Conservation (phyloP, 1,139 yeast species). For the Saccharomyces pastorianus region DNA sequence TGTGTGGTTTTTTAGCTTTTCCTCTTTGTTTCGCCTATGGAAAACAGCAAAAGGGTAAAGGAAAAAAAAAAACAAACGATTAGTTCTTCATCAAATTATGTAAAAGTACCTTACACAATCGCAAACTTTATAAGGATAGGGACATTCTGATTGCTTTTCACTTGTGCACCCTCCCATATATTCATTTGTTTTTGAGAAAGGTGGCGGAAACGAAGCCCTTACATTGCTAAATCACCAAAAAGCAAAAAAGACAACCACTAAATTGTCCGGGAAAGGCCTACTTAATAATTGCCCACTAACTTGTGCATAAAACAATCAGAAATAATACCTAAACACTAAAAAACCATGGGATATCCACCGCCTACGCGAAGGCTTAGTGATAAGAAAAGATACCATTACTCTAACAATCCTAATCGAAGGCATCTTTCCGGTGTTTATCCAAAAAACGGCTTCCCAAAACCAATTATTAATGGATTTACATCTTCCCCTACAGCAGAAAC, state of each 20-base stretch:
- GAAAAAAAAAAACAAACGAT: constrained; percentile 1
- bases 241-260: neutral
- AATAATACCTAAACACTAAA: too few relatives aligned
- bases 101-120: neutral
- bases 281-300: neutral
- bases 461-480: neutral
- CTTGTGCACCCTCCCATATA: neutral
- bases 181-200: neutral
- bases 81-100: neutral
- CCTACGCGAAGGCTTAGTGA: constrained; percentile 24
- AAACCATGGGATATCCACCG: constrained; percentile 19
- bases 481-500: neutral
- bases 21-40: neutral
- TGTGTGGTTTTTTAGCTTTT: neutral
- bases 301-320: neutral
- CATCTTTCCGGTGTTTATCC: constrained; percentile 8
- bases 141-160: neutral
- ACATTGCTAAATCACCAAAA: neutral
- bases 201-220: neutral
- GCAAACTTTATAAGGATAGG: neutral
- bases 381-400: constrained; percentile 27
- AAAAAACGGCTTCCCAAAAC: neutral
- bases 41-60: neutral
- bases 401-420: constrained; percentile 22
- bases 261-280: neutral